Evolutionary conservation across 257 asterid species (phyloP).

Genomic region (Salvia miltiorrhiza): DNA sequence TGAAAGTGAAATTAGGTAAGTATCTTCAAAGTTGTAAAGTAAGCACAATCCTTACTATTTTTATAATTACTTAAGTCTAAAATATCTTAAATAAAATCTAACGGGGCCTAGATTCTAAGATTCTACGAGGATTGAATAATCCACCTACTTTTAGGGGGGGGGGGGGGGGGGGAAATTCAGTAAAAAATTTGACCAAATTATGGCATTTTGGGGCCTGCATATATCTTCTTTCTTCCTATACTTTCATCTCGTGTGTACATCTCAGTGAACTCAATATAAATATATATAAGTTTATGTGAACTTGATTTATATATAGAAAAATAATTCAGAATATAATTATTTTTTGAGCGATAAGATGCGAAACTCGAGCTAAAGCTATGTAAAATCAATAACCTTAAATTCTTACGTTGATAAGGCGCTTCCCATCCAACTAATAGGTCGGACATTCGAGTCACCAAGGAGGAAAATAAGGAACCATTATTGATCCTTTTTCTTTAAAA

Average conservation of each 20-base stretch:
- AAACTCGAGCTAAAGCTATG: too few species aligned
- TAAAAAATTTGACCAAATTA: conserved; percentile 1
- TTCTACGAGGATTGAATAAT: neutral
- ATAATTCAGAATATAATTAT: too few species aligned
- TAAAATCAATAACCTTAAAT: too few species aligned
- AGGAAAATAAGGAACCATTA: too few species aligned
- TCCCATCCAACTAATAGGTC: too few species aligned
- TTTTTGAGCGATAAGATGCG: too few species aligned
- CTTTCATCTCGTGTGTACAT: neutral
- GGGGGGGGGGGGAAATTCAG: too few species aligned
- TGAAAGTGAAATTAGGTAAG: conserved; percentile 3
- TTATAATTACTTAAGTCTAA: neutral
- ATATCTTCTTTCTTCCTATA: neutral
- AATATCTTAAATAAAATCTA: neutral
- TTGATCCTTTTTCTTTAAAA: too few species aligned
- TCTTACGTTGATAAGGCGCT: too few species aligned
- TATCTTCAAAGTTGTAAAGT: conserved; percentile 5
- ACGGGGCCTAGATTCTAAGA: neutral
- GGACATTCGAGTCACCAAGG: too few species aligned
- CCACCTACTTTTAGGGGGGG: neutral
- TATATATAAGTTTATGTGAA: neutral
- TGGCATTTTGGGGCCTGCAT: neutral
- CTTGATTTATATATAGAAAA: neutral
- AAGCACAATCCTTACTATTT: neutral
- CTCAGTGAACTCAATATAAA: too few species aligned